phyloP scores from a whole-genome alignment of 306 rosid species.

The Heteromeles arbutifolia region DNA sequence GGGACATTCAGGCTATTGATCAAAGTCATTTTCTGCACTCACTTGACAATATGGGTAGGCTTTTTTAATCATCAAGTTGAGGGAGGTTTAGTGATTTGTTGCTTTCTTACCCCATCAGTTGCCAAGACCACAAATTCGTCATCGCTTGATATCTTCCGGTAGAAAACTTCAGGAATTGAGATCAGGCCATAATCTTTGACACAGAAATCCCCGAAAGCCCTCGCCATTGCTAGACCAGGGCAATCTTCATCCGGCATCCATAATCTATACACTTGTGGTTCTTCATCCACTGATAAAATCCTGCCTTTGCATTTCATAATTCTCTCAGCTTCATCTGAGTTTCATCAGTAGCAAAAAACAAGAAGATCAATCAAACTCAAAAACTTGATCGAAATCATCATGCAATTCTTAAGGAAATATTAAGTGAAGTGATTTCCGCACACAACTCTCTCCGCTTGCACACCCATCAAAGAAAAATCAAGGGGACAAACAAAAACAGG shows the following conservation, averaged over 20 bases:
- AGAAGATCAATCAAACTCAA: neutral
- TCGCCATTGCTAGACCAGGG: constrained; percentile 95
- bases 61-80: neutral
- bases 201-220: constrained; percentile 94
- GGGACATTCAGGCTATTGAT: neutral
- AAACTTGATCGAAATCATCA: neutral
- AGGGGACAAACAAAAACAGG: neutral
- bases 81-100: neutral
- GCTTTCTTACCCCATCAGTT: constrained; percentile 70
- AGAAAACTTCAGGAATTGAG: constrained; percentile 60
- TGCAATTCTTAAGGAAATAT: neutral
- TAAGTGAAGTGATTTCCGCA: neutral
- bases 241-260: constrained; percentile 96
- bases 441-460: neutral
- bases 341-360: neutral
- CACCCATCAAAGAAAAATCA: too few relatives aligned
- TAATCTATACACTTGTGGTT: constrained; percentile 70
- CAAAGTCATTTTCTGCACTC: neutral
- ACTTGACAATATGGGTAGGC: neutral
- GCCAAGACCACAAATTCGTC: constrained; percentile 84
- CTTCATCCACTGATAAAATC: constrained; percentile 57
- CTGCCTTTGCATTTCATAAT: constrained; percentile 64
- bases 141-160: constrained; percentile 45
- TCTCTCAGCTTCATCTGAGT: constrained; percentile 78
- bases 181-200: constrained; percentile 86